Base-by-base conservation (phyloP, 495 filamentous ascomycete genomes). In the Chaetomium tenue region DNA sequence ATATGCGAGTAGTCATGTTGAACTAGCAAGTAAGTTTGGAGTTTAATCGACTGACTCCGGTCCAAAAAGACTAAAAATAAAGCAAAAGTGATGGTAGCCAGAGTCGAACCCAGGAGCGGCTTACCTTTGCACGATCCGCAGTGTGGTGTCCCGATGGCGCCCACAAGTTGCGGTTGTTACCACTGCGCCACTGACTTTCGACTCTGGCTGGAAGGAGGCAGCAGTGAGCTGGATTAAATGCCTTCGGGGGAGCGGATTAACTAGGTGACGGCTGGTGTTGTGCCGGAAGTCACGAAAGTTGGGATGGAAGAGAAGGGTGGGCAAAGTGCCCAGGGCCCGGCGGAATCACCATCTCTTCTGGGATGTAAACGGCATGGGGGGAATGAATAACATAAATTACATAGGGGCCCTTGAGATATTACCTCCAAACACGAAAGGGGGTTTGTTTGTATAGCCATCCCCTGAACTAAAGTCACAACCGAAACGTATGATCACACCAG, bases 81-180 rank as follows among this genome's bases (percentile, higher is more conserved):
- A 13, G 20, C 22, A 25, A 51, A 51, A 51, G 16, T 51, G 48
- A 51, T 12, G 22, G 22, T 16, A 44, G 22, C 23, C 48, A 51
- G 48, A 51, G 23, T 51, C n/a, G 48, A 51, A 51, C 22, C 44
- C 40, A 51, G 48, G 48, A n/a, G 48, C 48, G 48, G 22, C 48
- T 51, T 12, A 51, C 11, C 23, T 51, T 9, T 51, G 48, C 23
- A 56, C 53, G 53, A 56, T 39, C 53, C 53, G 8, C 53, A 56
- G 53, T 56, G 53, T 56, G 53, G 30, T 56, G 53, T 39, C 33
- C 53, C n/a, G 33, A 40, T 5, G 53, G 33, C 53, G 1, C 33
- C 53, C 53, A 56, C 53, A 56, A 22, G 53, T 39, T 56, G 53
- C 53, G 53, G 53, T 56, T 56, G 6, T 13, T 39, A 22, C 53